Base-by-base conservation (phyloP, 331 rosid genomes). In the Saraca asoca region DNA sequence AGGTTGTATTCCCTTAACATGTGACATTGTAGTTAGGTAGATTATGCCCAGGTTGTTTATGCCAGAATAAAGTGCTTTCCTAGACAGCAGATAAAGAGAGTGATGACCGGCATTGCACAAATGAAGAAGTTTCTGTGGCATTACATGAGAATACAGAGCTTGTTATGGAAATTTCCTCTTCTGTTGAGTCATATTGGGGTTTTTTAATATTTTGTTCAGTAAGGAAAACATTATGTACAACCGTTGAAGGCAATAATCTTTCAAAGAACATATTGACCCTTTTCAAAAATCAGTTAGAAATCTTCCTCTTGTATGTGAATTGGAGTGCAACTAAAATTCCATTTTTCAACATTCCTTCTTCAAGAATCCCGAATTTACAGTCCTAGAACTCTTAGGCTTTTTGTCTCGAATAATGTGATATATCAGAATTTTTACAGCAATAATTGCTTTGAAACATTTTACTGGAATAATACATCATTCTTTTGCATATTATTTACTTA, bases 191-290 rank as follows among this genome's bases (percentile, higher is more conserved):
- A 49, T 19, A 43, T 35, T 64, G 88, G 90, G 84, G 76, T 69
- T 78, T 43, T n/a, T 61, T 77, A 51, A 41, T 78, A 64, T 75
- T 68, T 41, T 58, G 61, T 24, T 24, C 31, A 24, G 56, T 66
- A 72, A 68, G 79, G 79, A 77, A 64, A 74, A 69, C 68, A 69
- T 61, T 66, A 62, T 67, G 80, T 81, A 69, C 86, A 75, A 67
- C 88, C 85, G 67, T 74, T 58, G 75, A 75, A 81, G 76, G 54
- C n/a, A 20, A 37, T 77, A 12, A 20, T 73, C 42, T 16, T 67
- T 51, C 71, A 63, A 63, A 74, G 79, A 77, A 75, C 68, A 71
- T 78, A 19, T 77, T 65, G 82, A 77, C 82, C 85, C 85, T 69
- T 72, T 73, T 79, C 18, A 15, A 16, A 59, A 65, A 58, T 70